Evolutionary conservation across 2,329 filamentous ascomycete species (phyloP), one percentile per base, ranked within the genome.

Genomic region (Sphaerulina vaccinii): DNA sequence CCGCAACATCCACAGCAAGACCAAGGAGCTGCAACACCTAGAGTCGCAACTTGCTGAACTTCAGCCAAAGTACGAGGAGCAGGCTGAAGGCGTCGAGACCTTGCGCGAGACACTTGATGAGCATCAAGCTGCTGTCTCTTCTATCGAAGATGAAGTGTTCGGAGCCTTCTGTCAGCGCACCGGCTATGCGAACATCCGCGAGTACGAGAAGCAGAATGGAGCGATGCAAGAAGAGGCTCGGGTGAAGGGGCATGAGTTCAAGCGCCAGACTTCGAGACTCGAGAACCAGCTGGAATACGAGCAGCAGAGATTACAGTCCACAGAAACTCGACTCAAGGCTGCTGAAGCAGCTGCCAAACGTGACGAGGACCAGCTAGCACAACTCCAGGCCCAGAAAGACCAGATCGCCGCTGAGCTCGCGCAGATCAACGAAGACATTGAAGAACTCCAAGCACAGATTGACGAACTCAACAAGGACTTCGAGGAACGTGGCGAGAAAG

Each of bases 201-300:
- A 90, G 52, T 99, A 97, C 65, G 90, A 97, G 68, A 87, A 87
- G 21, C 91, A 95, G 61, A 93, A 97, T 71, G 92, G 93, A 42
- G 90, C 87, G 36, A 76, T 95, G 42, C 91, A 97, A 70, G 89
- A 96, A 68, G 90, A 97, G 68, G 88, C 88, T 38, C 85, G 86
- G 0, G 85, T 93, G 70, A 91, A 91, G 75, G 89, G 89, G 57
- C 84, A 88, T 47, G 85, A 91, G 60, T 97, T 96, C 63, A 87
- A 86, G 50, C 84, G 87, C 3, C 93, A 99, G 68, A 80, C 79
- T 60, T 83, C 78, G 54, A 78, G 75, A 46, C 75, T 86, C 40
- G 75, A 83, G 59, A 83, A 81, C 59, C 76, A 82, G 60, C 72
- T 85, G 43, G 77, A 73, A 55, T 85, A 83, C 55, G 81, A 85